Base-by-base conservation (phyloP, 495 filamentous ascomycete species). In the Hypoxylon crocopeplum region DNA sequence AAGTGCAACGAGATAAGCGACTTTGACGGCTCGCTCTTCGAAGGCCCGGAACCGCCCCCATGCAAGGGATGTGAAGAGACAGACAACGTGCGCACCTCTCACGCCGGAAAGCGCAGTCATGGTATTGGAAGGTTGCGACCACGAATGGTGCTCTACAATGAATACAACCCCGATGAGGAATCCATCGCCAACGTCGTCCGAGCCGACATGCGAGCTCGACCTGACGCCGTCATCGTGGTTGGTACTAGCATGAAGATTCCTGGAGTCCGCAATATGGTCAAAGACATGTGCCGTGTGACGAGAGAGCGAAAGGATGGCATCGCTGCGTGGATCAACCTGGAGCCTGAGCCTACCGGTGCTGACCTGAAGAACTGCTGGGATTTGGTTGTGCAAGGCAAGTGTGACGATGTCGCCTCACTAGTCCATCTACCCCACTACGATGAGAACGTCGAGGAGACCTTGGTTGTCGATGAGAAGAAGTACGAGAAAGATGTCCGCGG, bases 211-310 rank as follows among this genome's bases (percentile, higher is more conserved):
- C 86, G 89, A 45, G 84, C 86, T 24, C 82, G 92, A 29, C 94
- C 94, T 0, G 95, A 97, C 64, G 92, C 92, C 5, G 77, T 98
- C 19, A 85, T 98, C 49, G 95, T 98, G 21, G 95, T 95, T 12
- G 94, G 94, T 24, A 98, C 94, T 5, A 97, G 89, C 48, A 73
- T 98, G 56, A 97, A 97, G 65, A 92, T 98, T 42, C 93, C 93
- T 3, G 94, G 94, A 7, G 90, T 97, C 21, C 85, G 89, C 54
- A 84, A 92, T 30, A 86, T 98, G 41, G 93, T 93, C 41, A 86
- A 88, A 69, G 94, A 96, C 69, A 86, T 98, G 83, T 97, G 93
- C 71, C 82, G 81, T 13, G 80, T 90, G 7, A 88, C 93, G 45
- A 80, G 92, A 50, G 82, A 84, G 63, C 84, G 90, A 39, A 84